These are phyloP conservation scores for Pleurotus cornucopiae DNA, from an alignment of 768 basidiomycete species.

Conservation along the genomic window DNA sequence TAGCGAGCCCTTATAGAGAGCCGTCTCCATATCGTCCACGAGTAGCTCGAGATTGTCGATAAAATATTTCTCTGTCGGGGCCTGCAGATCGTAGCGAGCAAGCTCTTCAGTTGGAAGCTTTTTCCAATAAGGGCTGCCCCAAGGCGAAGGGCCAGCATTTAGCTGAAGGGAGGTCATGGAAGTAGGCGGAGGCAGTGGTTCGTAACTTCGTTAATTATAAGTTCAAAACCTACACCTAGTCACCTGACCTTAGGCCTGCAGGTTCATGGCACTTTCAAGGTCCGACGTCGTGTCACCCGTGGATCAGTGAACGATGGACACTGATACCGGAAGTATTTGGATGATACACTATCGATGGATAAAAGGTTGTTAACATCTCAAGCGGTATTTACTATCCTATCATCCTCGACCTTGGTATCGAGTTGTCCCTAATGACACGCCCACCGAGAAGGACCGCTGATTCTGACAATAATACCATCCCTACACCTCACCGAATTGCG, in stretches of 20 bases:
- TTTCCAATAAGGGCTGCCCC: background rate
- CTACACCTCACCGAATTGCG: too few relatives aligned
- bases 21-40: background rate
- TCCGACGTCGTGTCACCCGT: too few relatives aligned
- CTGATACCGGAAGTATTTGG: too few relatives aligned
- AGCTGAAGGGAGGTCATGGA: background rate
- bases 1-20: background rate
- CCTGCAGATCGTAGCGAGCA: background rate
- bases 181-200: background rate
- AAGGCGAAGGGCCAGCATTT: background rate
- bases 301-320: too few relatives aligned
- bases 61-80: background rate
- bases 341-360: too few relatives aligned
- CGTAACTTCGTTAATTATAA: background rate
- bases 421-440: too few relatives aligned
- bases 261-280: too few relatives aligned
- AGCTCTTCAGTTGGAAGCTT: background rate
- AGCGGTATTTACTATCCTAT: too few relatives aligned
- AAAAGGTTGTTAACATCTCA: too few relatives aligned
- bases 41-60: background rate
- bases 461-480: too few relatives aligned
- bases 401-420: too few relatives aligned
- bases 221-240: background rate
- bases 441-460: too few relatives aligned
- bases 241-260: background rate